A percentile compares a stretch with the other conserved stretches of the same genome.
Conservation (phyloP, 2,329 filamentous ascomycete species). For the Stemphylium lycopersici region DNA sequence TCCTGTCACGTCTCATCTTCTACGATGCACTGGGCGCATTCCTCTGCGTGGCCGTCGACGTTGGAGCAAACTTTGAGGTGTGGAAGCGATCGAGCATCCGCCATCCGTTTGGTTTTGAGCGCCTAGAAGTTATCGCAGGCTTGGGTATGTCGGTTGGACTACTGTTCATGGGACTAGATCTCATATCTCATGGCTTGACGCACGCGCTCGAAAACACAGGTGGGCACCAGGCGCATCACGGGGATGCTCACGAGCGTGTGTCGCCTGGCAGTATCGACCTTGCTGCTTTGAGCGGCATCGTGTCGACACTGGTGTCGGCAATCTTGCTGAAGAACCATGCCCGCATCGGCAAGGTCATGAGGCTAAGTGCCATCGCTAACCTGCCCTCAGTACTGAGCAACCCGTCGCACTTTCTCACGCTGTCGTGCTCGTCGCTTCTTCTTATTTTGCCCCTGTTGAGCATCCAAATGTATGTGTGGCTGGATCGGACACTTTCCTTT, state of each 20-base stretch:
- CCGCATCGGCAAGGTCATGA: slow-evolving; percentile 89
- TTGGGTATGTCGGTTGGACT: slow-evolving; percentile 96
- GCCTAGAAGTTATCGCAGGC: slow-evolving; percentile 90
- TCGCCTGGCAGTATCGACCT: slow-evolving; percentile 79
- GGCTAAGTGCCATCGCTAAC: slow-evolving; percentile 79
- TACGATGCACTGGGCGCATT: slow-evolving; percentile 94
- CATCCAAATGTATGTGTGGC: slow-evolving; percentile 78
- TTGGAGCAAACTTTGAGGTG: slow-evolving; percentile 95
- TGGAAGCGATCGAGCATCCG: slow-evolving; percentile 93
- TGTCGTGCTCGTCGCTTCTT: slow-evolving; percentile 82
- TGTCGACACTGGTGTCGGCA: slow-evolving; percentile 83
- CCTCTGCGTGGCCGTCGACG: slow-evolving; percentile 89
- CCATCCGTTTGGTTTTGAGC: slow-evolving; percentile 90
- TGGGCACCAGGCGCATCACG: slow-evolving; percentile 75
- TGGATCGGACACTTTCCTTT: slow-evolving; percentile 82
- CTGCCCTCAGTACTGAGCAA: slow-evolving; percentile 90
- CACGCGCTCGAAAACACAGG: slow-evolving; percentile 82
- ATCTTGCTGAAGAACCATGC: slow-evolving; percentile 89
- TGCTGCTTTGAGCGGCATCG: slow-evolving; percentile 79
- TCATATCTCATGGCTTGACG: slow-evolving; percentile 91
- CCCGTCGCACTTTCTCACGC: slow-evolving; percentile 90
- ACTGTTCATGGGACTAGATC: slow-evolving; percentile 95
- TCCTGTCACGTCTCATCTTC: slow-evolving; percentile 89
- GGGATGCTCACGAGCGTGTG: slow-evolving; percentile 69
- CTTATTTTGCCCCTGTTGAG: slow-evolving; percentile 82